Evolutionary conservation across 768 basidiomycete genomes (phyloP).

Genomic region (Lentinula lateritia): DNA sequence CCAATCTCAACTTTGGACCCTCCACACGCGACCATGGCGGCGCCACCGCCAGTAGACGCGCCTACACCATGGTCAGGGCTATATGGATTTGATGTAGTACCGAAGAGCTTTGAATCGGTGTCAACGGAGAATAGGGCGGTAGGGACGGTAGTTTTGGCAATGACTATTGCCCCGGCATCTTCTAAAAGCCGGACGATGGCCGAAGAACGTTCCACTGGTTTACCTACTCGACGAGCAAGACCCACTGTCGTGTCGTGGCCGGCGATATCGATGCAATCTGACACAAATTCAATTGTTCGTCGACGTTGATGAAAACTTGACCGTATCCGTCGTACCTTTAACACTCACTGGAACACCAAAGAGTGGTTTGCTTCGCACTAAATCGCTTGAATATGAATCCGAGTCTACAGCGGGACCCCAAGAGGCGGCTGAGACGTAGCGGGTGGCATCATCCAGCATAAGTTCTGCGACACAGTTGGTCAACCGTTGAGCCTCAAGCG

Average conservation of each 20-base stretch:
- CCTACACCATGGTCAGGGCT: constrained; percentile 47
- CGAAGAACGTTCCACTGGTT: constrained; percentile 41
- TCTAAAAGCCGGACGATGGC: constrained; percentile 51
- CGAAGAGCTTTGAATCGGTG: constrained; percentile 56
- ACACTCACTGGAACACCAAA: constrained; percentile 66
- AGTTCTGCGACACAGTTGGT: constrained; percentile 71
- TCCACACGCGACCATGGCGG: constrained; percentile 58
- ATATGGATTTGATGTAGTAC: constrained; percentile 59
- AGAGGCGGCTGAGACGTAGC: constrained; percentile 29
- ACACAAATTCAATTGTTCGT: neutral
- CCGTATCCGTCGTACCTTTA: constrained; percentile 41
- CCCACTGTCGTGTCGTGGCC: constrained; percentile 62
- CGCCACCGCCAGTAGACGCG: constrained; percentile 69
- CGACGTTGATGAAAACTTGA: neutral
- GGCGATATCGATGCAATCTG: constrained; percentile 41
- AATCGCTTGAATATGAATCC: constrained; percentile 27
- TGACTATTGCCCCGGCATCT: constrained; percentile 59
- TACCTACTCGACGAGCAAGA: constrained; percentile 44
- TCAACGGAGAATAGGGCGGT: constrained; percentile 52
- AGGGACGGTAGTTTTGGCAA: constrained; percentile 60
- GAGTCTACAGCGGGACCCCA: constrained; percentile 34
- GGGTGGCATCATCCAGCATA: constrained; percentile 45
- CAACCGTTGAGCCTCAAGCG: constrained; percentile 44
- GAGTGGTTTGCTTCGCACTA: constrained; percentile 37
- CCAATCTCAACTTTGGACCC: constrained; percentile 67